Conservation (phyloP, 257 asterid species). For the Verbascum thapsus region DNA sequence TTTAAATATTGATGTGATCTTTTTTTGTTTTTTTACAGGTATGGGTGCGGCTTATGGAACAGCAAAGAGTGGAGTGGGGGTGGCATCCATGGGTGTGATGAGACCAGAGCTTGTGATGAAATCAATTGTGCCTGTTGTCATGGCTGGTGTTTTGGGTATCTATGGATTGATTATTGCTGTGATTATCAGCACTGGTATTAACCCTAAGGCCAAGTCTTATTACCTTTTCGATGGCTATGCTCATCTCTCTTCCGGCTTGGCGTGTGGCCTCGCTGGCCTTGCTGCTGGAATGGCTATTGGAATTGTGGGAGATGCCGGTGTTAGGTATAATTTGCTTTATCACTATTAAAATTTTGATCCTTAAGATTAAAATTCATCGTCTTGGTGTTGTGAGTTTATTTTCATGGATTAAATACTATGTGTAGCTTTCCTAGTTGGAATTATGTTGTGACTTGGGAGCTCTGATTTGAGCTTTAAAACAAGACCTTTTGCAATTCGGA, state of each 20-base stretch:
- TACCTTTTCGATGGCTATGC: constrained; percentile 89
- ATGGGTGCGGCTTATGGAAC: constrained; percentile 92
- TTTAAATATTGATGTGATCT: not conserved
- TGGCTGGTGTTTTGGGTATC: constrained; percentile 92
- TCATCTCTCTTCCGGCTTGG: constrained; percentile 76
- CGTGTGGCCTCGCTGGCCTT: constrained; percentile 86
- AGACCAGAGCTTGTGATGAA: constrained; percentile 88
- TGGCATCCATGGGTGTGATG: constrained; percentile 92
- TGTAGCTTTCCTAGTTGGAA: not conserved
- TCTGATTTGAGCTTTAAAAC: not conserved
- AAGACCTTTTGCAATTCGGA: not conserved
- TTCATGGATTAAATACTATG: not conserved
- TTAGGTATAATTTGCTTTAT: constrained; percentile 48
- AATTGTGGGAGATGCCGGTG: constrained; percentile 90
- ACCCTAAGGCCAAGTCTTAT: constrained; percentile 77
- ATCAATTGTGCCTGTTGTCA: constrained; percentile 82
- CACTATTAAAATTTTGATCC: not conserved
- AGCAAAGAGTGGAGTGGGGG: constrained; percentile 88
- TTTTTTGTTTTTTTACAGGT: constrained; percentile 37
- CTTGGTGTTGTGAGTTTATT: not conserved
- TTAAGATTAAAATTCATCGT: not conserved
- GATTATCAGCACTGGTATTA: constrained; percentile 80
- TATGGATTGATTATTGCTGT: constrained; percentile 85
- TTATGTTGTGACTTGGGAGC: not conserved
- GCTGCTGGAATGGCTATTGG: constrained; percentile 92